Percentiles rank a stretch among this genome's conserved stretches.
Conservation (phyloP, 116 monocot genomes). For the Papilionanthe hybrid region DNA sequence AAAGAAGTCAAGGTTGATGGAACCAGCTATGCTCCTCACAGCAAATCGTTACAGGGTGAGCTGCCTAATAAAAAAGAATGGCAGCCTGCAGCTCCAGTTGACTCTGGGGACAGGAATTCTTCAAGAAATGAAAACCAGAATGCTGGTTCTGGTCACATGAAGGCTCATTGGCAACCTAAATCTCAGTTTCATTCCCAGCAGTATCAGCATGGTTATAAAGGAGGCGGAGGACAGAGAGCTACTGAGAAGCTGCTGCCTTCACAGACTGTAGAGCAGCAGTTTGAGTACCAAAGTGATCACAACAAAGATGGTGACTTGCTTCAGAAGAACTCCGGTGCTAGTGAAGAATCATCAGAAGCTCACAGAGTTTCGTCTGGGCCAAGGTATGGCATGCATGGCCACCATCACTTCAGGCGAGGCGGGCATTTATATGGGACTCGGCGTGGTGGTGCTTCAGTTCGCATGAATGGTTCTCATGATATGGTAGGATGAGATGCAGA, state of each 20-base stretch:
- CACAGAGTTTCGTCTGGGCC: conserved; percentile 17
- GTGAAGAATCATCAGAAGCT: conserved; percentile 18
- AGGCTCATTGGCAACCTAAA: conserved; percentile 80
- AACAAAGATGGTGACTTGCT: too few relatives aligned
- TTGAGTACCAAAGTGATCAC: conserved; percentile 31
- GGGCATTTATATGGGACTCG: conserved; percentile 25
- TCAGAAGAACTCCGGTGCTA: conserved; percentile 10
- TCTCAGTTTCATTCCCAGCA: conserved; percentile 31
- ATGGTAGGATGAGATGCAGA: conserved; percentile 1
- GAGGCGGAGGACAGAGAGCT: conserved; percentile 8
- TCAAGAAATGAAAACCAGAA: conserved; percentile 21
- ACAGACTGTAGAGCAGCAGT: conserved; percentile 9
- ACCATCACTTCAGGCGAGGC: conserved; percentile 17
- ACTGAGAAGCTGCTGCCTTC: conserved; percentile 19
- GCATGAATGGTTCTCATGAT: conserved; percentile 5
- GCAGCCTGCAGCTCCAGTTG: conserved; percentile 12
- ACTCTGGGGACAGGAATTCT: conserved; percentile 25
- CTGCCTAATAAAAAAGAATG: conserved; percentile 18
- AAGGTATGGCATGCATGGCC: conserved; percentile 34
- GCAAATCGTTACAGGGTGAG: too few relatives aligned
- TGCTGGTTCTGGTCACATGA: conserved; percentile 19
- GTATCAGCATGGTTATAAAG: conserved; percentile 17
- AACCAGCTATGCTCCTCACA: not conserved
- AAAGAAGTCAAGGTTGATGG: conserved; percentile 24
- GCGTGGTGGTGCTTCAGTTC: conserved; percentile 10